Evolutionary conservation across 768 basidiomycete genomes (phyloP).

Genomic region (Pisolithus sp.): DNA sequence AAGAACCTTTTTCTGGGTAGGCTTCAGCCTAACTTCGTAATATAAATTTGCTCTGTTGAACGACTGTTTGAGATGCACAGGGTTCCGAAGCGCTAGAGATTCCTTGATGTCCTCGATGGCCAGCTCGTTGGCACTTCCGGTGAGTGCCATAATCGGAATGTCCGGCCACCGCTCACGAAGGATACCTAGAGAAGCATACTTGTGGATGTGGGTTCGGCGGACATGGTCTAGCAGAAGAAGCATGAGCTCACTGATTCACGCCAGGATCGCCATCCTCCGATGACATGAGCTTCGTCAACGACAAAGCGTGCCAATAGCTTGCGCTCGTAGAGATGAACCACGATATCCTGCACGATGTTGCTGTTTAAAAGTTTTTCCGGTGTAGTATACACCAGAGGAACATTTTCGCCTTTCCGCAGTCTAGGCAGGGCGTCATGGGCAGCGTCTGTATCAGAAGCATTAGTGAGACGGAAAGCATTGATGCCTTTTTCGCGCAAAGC

Average conservation of each 20-base stretch:
- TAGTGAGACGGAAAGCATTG: slow-evolving; percentile 64
- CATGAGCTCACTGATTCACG: slow-evolving; percentile 59
- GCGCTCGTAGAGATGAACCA: slow-evolving; percentile 51
- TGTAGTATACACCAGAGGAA: slow-evolving; percentile 78
- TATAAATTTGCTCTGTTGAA: slow-evolving; percentile 92
- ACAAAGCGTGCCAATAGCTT: slow-evolving; percentile 80
- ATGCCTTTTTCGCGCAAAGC: slow-evolving; percentile 59
- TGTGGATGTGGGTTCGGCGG: not conserved
- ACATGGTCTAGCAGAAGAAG: slow-evolving; percentile 4
- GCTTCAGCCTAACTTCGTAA: slow-evolving; percentile 59
- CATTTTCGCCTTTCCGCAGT: slow-evolving; percentile 41
- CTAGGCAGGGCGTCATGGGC: slow-evolving; percentile 37
- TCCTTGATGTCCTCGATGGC: slow-evolving; percentile 74
- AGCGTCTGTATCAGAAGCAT: slow-evolving; percentile 38
- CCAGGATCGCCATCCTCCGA: slow-evolving; percentile 91
- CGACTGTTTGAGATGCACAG: slow-evolving; percentile 61
- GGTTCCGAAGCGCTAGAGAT: slow-evolving; percentile 57
- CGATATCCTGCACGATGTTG: slow-evolving; percentile 43
- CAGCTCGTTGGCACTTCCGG: slow-evolving; percentile 83
- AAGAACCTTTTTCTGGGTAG: slow-evolving; percentile 34
- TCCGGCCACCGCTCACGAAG: slow-evolving; percentile 71
- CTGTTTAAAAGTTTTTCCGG: slow-evolving; percentile 82
- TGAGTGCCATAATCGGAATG: slow-evolving; percentile 92
- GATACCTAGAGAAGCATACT: slow-evolving; percentile 55
- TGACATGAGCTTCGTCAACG: slow-evolving; percentile 94